Percentiles rank a stretch among this genome's conserved stretches.
These are phyloP conservation scores for Claviceps paspali DNA, from an alignment of 2,329 filamentous ascomycete species.

Conservation along the genomic window DNA sequence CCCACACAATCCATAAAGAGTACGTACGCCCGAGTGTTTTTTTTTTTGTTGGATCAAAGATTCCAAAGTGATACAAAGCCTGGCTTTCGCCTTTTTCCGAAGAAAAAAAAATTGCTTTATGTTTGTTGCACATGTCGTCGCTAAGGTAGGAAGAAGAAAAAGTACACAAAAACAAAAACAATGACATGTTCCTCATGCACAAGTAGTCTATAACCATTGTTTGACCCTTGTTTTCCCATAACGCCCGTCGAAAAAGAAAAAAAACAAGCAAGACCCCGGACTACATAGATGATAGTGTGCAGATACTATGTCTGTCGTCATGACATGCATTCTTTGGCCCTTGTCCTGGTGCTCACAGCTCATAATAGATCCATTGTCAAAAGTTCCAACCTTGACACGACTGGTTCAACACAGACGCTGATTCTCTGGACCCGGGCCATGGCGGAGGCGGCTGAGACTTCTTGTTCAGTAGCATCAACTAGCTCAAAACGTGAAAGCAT, in stretches of 20 bases:
- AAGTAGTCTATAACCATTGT: background rate
- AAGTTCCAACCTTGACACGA: conserved; percentile 22
- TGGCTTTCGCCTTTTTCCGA: conserved; percentile 3
- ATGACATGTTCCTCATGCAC: conserved; percentile 1
- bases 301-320: background rate
- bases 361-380: conserved; percentile 20
- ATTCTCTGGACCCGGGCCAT: conserved; percentile 37
- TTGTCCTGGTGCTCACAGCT: background rate
- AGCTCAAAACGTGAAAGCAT: conserved; percentile 46
- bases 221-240: conserved; percentile 1
- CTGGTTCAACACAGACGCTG: conserved; percentile 21
- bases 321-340: background rate
- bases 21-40: background rate
- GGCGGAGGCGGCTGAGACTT: conserved; percentile 25
- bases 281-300: too few relatives aligned
- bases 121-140: conserved; percentile 1
- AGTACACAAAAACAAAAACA: background rate
- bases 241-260: conserved; percentile 3
- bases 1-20: too few relatives aligned
- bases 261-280: too few relatives aligned
- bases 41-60: background rate
- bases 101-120: too few relatives aligned
- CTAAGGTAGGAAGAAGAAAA: background rate
- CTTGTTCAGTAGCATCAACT: conserved; percentile 40
- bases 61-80: conserved; percentile 4